These are phyloP conservation scores for Rosa hybrid DNA, from an alignment of 331 rosid species.

Conservation along the genomic window DNA sequence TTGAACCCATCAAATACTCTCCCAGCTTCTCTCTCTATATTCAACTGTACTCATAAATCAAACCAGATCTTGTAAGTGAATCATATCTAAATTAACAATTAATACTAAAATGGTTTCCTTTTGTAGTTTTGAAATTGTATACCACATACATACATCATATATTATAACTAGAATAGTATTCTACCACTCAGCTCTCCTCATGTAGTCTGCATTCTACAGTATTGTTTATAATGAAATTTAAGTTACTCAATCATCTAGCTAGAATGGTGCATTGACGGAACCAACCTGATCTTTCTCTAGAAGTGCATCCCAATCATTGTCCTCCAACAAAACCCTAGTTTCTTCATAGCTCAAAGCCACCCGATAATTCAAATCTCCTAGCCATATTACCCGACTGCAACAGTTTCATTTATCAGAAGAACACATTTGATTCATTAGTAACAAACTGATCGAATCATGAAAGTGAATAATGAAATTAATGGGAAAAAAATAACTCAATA, in stretches of 20 bases:
- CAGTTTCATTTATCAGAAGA: slow-evolving; percentile 6
- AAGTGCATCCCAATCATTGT: slow-evolving; percentile 79
- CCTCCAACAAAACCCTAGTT: slow-evolving; percentile 70
- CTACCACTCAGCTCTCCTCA: neutral
- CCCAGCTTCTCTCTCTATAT: slow-evolving; percentile 78
- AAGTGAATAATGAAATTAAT: neutral
- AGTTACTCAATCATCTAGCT: neutral
- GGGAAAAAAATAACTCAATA: neutral
- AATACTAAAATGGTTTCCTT: neutral
- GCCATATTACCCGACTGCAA: slow-evolving; percentile 83
- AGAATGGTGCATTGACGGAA: neutral
- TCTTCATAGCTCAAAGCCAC: slow-evolving; percentile 82
- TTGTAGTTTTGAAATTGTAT: neutral
- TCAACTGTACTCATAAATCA: slow-evolving; percentile 50
- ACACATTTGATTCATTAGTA: neutral
- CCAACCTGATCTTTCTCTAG: slow-evolving; percentile 79
- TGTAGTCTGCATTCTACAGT: neutral
- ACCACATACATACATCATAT: neutral
- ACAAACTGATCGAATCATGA: neutral
- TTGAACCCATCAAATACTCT: slow-evolving; percentile 74
- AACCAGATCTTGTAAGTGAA: neutral
- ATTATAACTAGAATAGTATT: no score
- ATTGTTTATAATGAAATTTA: neutral
- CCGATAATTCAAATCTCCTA: slow-evolving; percentile 92
- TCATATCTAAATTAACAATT: neutral